These are phyloP conservation scores for Zizania latifolia DNA, from an alignment of 176 grass and related monocot species.

Conservation along the genomic window DNA sequence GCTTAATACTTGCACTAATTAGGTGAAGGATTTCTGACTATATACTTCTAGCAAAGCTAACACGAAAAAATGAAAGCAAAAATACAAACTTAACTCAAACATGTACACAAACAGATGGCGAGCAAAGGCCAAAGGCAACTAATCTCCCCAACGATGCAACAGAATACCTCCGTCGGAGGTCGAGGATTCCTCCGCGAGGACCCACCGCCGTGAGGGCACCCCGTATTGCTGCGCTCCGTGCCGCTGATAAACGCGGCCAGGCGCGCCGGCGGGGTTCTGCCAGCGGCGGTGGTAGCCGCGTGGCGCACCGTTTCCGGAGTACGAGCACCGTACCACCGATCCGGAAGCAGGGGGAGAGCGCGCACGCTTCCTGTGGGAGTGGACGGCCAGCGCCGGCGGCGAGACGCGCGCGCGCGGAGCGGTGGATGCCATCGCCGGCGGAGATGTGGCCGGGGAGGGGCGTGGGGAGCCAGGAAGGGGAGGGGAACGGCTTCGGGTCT, in stretches of 20 bases:
- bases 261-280: slow-evolving; percentile 20
- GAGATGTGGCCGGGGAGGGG: not conserved
- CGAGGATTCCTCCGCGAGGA: slow-evolving; percentile 35
- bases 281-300: slow-evolving; percentile 21
- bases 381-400: slow-evolving; percentile 10
- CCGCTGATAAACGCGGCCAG: not conserved
- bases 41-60: not conserved
- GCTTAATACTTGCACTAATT: not conserved
- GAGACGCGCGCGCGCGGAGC: slow-evolving; percentile 20
- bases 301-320: not conserved
- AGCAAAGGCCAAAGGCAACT: not conserved
- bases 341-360: slow-evolving; percentile 10
- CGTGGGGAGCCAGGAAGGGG: not conserved
- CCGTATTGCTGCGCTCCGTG: not conserved
- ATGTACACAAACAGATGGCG: slow-evolving; percentile 21
- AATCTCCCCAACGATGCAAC: not conserved
- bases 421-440: slow-evolving; percentile 28
- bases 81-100: not conserved
- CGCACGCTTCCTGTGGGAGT: slow-evolving; percentile 25
- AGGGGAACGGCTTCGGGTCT: not conserved
- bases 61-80: not conserved
- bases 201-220: slow-evolving; percentile 31
- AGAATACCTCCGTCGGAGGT: slow-evolving; percentile 42
- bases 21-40: not conserved
- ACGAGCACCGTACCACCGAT: not conserved